Evolutionary conservation across 495 filamentous ascomycete species (phyloP).

Genomic region (Xylaria nigripes): DNA sequence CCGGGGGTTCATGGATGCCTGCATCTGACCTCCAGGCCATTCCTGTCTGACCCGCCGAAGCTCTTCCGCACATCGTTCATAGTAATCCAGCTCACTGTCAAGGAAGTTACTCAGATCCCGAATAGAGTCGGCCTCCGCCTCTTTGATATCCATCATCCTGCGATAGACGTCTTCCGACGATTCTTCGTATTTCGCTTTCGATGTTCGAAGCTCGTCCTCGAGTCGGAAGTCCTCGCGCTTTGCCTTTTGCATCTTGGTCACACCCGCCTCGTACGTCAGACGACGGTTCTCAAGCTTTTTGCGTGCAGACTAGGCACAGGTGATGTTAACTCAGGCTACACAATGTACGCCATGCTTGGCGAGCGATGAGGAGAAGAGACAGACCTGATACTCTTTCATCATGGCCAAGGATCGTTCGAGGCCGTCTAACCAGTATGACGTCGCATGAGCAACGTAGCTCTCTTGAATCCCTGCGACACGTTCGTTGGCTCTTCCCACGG

Average conservation of each 20-base stretch:
- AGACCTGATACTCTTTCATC: slow-evolving; percentile 93
- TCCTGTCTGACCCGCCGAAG: slow-evolving; percentile 43
- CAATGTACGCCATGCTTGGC: background rate
- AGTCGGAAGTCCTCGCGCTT: slow-evolving; percentile 90
- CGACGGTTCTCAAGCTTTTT: slow-evolving; percentile 93
- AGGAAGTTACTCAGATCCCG: slow-evolving; percentile 73
- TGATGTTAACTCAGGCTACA: slow-evolving; percentile 11
- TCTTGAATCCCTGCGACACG: slow-evolving; percentile 82
- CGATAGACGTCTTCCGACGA: slow-evolving; percentile 86
- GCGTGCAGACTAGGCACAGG: slow-evolving; percentile 53
- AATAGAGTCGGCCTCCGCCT: slow-evolving; percentile 78
- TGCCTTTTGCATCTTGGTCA: slow-evolving; percentile 85
- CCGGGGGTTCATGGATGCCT: slow-evolving; percentile 19
- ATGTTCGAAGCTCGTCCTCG: slow-evolving; percentile 84
- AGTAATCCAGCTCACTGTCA: slow-evolving; percentile 84
- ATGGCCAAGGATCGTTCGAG: slow-evolving; percentile 82
- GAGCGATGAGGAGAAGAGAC: slow-evolving; percentile 1
- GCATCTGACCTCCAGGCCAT: slow-evolving; percentile 30
- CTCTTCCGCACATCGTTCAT: slow-evolving; percentile 79
- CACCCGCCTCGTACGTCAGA: slow-evolving; percentile 84
- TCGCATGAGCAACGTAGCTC: slow-evolving; percentile 71
- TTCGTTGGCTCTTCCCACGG: slow-evolving; percentile 80
- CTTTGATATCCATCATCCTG: slow-evolving; percentile 94
- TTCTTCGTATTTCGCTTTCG: slow-evolving; percentile 96
- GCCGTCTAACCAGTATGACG: slow-evolving; percentile 82